These are phyloP conservation scores for Coemansia sp. DNA, from an alignment of 371 early-diverging fungal species.

Conservation along the genomic window DNA sequence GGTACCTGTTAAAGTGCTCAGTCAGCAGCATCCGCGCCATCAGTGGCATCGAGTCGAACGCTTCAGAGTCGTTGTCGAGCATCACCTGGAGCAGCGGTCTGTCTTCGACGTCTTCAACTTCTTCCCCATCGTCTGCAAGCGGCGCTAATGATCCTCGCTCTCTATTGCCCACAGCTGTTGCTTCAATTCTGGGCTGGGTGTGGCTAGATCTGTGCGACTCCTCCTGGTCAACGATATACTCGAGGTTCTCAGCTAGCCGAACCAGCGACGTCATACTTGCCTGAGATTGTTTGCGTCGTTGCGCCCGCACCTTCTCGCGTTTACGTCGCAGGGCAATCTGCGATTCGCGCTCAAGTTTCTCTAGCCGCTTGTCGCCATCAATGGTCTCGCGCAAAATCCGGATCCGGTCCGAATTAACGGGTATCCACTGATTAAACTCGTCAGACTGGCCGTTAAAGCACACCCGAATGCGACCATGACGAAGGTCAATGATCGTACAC, in stretches of 20 bases:
- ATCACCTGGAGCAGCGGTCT: slow-evolving; percentile 38
- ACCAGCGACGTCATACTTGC: slow-evolving; percentile 30
- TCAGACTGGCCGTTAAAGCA: slow-evolving; percentile 31
- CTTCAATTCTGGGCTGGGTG: not conserved
- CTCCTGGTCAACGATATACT: slow-evolving; percentile 34
- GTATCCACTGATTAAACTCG: slow-evolving; percentile 50
- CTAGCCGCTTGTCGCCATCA: slow-evolving; percentile 46
- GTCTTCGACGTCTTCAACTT: slow-evolving; percentile 30
- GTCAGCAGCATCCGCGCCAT: slow-evolving; percentile 25
- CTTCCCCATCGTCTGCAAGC: not conserved
- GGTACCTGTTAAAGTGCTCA: slow-evolving; percentile 15
- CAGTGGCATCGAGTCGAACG: slow-evolving; percentile 36
- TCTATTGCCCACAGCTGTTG: not conserved
- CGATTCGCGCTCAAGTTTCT: slow-evolving; percentile 31
- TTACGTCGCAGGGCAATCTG: slow-evolving; percentile 30
- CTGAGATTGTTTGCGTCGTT: slow-evolving; percentile 20
- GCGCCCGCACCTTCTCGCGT: slow-evolving; percentile 33
- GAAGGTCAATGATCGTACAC: slow-evolving; percentile 41
- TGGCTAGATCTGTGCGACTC: not conserved
- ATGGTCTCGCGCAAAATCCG: slow-evolving; percentile 46
- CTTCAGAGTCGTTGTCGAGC: slow-evolving; percentile 19
- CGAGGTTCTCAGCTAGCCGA: slow-evolving; percentile 41
- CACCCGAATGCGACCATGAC: slow-evolving; percentile 50
- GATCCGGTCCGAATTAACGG: slow-evolving; percentile 51
- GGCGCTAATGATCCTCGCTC: not conserved